These are phyloP conservation scores for Grifola frondosa DNA, from an alignment of 1,284 basidiomycete genomes.

Conservation along the genomic window DNA sequence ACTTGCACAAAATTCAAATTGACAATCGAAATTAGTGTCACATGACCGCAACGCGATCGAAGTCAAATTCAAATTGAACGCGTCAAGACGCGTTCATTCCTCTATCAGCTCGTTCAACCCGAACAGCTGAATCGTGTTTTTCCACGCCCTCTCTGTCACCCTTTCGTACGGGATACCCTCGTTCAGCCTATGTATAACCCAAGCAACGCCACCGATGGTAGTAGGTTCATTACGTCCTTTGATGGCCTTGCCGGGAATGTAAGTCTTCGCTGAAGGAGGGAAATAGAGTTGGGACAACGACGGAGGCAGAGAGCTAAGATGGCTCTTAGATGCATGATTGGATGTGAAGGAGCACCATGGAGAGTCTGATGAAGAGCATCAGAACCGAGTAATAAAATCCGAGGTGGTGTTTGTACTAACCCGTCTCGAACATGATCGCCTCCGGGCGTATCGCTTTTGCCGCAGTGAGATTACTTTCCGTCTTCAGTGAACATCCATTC, in stretches of 20 bases:
- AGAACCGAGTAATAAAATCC: background rate
- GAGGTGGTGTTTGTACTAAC: constrained; percentile 40
- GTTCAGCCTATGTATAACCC: constrained; percentile 66
- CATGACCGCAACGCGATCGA: too few relatives aligned
- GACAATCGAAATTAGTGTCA: too few relatives aligned
- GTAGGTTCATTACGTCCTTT: constrained; percentile 86
- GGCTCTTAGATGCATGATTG: constrained; percentile 68
- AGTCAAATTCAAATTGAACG: too few relatives aligned
- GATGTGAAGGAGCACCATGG: constrained; percentile 85
- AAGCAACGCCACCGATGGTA: constrained; percentile 74
- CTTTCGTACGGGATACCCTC: constrained; percentile 55
- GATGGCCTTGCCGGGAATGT: constrained; percentile 60
- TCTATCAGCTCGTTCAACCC: constrained; percentile 41
- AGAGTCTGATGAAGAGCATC: constrained; percentile 50
- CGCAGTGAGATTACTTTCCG: constrained; percentile 66
- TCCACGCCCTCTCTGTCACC: constrained; percentile 61
- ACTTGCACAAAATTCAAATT: too few relatives aligned
- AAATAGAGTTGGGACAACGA: constrained; percentile 52
- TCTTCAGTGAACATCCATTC: constrained; percentile 87
- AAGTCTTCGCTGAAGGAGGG: constrained; percentile 60
- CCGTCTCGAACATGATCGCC: constrained; percentile 79
- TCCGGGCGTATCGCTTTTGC: constrained; percentile 63
- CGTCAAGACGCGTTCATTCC: background rate
- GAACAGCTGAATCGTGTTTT: constrained; percentile 70
- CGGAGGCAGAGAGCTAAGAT: constrained; percentile 55